Conservation (phyloP, 352 stramenopile species). For the Pythium utonaiense region DNA sequence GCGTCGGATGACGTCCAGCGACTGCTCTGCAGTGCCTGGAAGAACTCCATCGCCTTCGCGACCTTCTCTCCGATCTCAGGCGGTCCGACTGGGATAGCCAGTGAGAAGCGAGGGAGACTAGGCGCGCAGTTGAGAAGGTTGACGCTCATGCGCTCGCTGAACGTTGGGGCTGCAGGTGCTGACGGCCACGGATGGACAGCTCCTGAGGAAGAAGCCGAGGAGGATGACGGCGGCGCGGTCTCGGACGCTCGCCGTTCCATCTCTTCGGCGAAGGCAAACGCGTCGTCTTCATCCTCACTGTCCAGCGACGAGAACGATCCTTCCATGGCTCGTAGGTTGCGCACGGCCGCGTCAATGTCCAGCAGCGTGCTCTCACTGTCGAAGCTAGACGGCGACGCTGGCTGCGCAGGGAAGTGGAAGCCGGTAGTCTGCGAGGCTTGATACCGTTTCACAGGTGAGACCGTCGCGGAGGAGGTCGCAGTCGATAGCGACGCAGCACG, state of each 20-base stretch:
- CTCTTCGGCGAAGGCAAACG: constrained; percentile 9
- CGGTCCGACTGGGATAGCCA: constrained; percentile 32
- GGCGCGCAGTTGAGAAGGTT: background rate
- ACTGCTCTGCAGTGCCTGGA: constrained; percentile 56
- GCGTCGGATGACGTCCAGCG: constrained; percentile 30
- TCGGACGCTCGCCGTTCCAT: constrained; percentile 10
- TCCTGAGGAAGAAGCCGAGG: background rate
- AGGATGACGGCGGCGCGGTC: background rate
- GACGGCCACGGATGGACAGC: constrained; percentile 18
- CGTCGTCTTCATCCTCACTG: constrained; percentile 12
- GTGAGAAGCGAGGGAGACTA: constrained; percentile 29
- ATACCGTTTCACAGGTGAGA: constrained; percentile 6
- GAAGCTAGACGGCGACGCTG: constrained; percentile 8
- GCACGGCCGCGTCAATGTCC: constrained; percentile 7
- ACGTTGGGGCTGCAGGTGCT: background rate
- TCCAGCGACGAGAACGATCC: constrained; percentile 7
- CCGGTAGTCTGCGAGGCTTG: background rate
- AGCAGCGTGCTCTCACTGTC: constrained; percentile 20
- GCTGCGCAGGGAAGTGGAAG: background rate
- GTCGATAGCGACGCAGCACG: background rate
- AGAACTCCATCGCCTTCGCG: constrained; percentile 55
- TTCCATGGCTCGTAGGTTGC: constrained; percentile 8
- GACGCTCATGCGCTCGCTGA: background rate
- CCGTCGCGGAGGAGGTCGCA: constrained; percentile 3
- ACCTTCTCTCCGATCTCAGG: constrained; percentile 58